Evolutionary conservation across 2,329 filamentous ascomycete genomes (phyloP), one percentile per base, ranked within the genome.

Genomic region (Penicillium sp.): DNA sequence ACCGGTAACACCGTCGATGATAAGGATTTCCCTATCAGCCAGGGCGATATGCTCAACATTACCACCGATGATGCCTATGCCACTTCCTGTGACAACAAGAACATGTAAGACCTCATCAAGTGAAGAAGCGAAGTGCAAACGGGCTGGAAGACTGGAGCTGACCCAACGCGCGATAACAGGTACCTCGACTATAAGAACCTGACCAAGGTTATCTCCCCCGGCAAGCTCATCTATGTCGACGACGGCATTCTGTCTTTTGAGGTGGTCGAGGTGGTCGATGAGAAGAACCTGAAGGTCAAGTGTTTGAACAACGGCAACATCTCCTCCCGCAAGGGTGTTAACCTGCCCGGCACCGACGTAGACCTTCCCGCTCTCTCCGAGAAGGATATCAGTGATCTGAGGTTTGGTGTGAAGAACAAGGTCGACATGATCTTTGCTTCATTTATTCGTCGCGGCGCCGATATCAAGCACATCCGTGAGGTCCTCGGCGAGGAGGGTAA

Each of bases 181-280:
- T 97, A 92, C 74, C 90, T 98, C 72, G 93, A 98, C 83, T 98
- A 99, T 85, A 96, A 96, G 88, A 99, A 99, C 85, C 98, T 99
- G 80, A 97, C 93, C 80, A 96, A 96, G 82, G 95, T 99, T 70
- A 98, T 99, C 73, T 79, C 90, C 75, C 82, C 86, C 58, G 95
- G 93, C 73, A 93, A 95, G 71, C 88, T 90, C 78, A 96, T 99
- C 83, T 99, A 96, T 80, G 95, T 99, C 69, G 95, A 99, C 73
- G 95, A 99, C 73, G 95, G 95, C 79, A 93, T 99, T 66, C 88
- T 98, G 69, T 96, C 93, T 26, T 98, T 99, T 70, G 90, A 97
- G 74, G 95, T 99, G 62, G 78, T 97, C 67, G 86, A 91, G 74
- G 84, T 99, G 68, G 84, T 90, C 64, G 90, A 99, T 74, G 90